Evolutionary conservation across 2,329 filamentous ascomycete genomes (phyloP), one percentile per base, ranked within the genome.

Genomic region (Fusarium sp.): DNA sequence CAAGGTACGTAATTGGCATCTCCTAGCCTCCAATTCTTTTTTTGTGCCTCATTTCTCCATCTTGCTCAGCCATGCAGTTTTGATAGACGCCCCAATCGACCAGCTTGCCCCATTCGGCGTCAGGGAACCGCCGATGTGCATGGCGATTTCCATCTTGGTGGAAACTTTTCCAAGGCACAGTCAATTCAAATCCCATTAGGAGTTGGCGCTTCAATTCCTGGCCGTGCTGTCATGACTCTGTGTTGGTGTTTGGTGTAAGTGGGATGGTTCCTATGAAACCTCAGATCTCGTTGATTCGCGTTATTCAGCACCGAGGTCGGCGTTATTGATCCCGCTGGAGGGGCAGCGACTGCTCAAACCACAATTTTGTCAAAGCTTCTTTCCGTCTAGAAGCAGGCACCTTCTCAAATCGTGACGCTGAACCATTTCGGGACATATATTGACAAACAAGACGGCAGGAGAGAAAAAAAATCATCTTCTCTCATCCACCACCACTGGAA

Each of bases 231-330:
- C 44, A 39, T 56, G 28, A 3, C 40, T 55, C 18, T 37, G 41
- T 57, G 37, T 12, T 16, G 23, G 8, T 41, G 28, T 30, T 43
- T 52, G 48, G 56, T 67, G 66, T 66, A 61, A 59, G 56, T 63
- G 46, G 53, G 56, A 58, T 60, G 56, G 47, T n/a, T n/a, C n/a
- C n/a, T 53, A 41, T 48, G 37, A 39, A 40, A 36, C 23, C 51
- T 61, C 39, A 13, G 39, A 58, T 59, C 61, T 75, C 66, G 68
- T 68, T 56, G 47, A 27, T 66, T 75, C 73, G 71, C 71, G 72
- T 65, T 73, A 74, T 73, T 58, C 65, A 36, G 36, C 37, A 39
- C 73, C 73, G 71, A 73, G 63, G 55, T 75, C 71, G 73, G 73
- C 60, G 31, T 69, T 65, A 60, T 67, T 64, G 60, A 18, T 59